Conservation (phyloP, 2,329 filamentous ascomycete genomes). For the Aspergillus sp. region DNA sequence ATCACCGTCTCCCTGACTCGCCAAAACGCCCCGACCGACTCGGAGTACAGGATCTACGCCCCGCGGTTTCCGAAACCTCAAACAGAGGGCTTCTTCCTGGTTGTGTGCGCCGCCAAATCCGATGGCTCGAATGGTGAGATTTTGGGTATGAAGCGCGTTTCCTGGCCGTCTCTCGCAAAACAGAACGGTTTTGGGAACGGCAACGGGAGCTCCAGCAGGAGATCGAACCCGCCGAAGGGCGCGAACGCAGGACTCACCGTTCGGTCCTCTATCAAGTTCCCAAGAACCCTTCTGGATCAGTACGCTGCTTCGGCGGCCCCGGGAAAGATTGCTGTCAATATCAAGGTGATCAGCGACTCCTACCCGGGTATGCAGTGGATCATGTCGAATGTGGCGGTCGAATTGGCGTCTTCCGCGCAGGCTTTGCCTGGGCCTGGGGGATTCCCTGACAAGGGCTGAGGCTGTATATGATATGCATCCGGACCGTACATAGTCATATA, state of each 20-base stretch:
- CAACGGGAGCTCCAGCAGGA: slow-evolving; percentile 14
- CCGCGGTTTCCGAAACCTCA: slow-evolving; percentile 92
- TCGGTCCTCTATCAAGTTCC: slow-evolving; percentile 34
- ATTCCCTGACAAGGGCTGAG: slow-evolving; percentile 14
- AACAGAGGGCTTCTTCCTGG: slow-evolving; percentile 87
- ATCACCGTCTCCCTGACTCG: slow-evolving; percentile 61
- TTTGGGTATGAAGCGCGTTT: slow-evolving; percentile 79
- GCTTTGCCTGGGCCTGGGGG: slow-evolving; percentile 14
- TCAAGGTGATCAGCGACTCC: slow-evolving; percentile 79
- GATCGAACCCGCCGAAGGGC: slow-evolving; percentile 14
- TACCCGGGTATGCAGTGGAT: slow-evolving; percentile 75
- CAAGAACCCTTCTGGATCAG: slow-evolving; percentile 17
- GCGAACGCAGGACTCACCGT: slow-evolving; percentile 19
- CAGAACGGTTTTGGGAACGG: slow-evolving; percentile 16
- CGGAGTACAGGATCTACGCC: slow-evolving; percentile 75
- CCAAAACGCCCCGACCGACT: slow-evolving; percentile 63
- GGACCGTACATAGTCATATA: background rate
- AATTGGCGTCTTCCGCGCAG: slow-evolving; percentile 31
- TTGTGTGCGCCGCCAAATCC: slow-evolving; percentile 56
- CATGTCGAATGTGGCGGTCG: slow-evolving; percentile 51
- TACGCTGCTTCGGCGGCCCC: slow-evolving; percentile 35
- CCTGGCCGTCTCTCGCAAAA: slow-evolving; percentile 58
- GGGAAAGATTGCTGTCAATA: slow-evolving; percentile 60
- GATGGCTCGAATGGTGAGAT: slow-evolving; percentile 66
- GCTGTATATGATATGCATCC: background rate